Conservation (phyloP, 345 rosid species). For the Citrus glauca region DNA sequence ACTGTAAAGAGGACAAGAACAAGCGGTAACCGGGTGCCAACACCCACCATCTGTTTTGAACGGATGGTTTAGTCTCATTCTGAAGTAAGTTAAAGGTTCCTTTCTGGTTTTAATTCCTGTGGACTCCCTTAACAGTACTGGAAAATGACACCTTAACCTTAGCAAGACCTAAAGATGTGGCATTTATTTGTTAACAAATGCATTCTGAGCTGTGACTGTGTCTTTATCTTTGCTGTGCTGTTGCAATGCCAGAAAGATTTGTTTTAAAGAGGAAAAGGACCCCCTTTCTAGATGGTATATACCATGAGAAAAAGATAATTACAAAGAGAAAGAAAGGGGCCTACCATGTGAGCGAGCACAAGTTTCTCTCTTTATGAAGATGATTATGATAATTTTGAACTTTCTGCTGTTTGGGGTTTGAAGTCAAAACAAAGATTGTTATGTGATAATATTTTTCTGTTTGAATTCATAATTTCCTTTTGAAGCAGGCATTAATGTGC, state of each 20-base stretch:
- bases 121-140: background rate
- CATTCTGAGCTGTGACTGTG: background rate
- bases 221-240: background rate
- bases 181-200: background rate
- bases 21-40: background rate
- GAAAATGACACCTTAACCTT: background rate
- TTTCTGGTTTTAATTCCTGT: background rate
- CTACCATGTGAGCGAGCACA: slow-evolving; percentile 28
- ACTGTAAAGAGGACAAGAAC: background rate
- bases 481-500: background rate
- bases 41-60: background rate
- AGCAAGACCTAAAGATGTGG: background rate
- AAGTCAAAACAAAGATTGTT: slow-evolving; percentile 25
- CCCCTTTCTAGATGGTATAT: background rate
- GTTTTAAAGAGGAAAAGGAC: background rate
- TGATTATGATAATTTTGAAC: slow-evolving; percentile 16
- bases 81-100: background rate
- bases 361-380: slow-evolving; percentile 2
- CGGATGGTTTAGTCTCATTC: background rate
- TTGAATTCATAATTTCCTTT: slow-evolving; percentile 14
- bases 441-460: slow-evolving; percentile 4
- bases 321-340: background rate
- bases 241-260: background rate
- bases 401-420: slow-evolving; percentile 4
- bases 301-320: background rate